Evolutionary conservation across 176 grass and related monocot species (phyloP).

Genomic region (Stipa capillata): DNA sequence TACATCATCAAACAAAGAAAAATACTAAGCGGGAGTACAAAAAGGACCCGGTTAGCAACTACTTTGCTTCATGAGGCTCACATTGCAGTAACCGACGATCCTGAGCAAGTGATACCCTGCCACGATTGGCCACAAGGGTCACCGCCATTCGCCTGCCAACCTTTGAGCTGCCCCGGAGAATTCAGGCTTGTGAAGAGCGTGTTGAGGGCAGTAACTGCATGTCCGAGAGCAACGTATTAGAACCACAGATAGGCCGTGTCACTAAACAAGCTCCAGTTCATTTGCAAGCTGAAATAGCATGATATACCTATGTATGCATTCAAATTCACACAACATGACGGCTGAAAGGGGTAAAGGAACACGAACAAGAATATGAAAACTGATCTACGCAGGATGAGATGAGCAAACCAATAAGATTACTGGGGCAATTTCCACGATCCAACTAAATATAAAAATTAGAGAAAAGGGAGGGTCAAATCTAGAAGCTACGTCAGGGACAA

Average conservation of each 20-base stretch:
- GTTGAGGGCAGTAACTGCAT: slow-evolving; percentile 79
- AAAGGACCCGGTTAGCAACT: neutral
- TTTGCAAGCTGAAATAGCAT: neutral
- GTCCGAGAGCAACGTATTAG: neutral
- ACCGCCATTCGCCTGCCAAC: slow-evolving; percentile 69
- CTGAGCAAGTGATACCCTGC: slow-evolving; percentile 72
- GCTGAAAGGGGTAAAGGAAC: neutral
- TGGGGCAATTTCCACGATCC: neutral
- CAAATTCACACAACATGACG: neutral
- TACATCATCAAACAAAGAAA: slow-evolving; percentile 33
- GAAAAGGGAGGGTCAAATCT: neutral
- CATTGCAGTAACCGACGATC: slow-evolving; percentile 76
- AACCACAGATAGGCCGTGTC: neutral
- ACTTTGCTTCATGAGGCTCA: slow-evolving; percentile 25
- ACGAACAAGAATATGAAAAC: neutral
- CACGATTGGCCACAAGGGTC: slow-evolving; percentile 87
- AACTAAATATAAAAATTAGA: neutral
- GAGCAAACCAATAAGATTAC: neutral
- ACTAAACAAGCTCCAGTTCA: neutral
- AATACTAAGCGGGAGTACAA: slow-evolving; percentile 11
- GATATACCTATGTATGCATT: neutral
- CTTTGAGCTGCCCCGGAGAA: slow-evolving; percentile 62
- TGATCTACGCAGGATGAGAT: neutral
- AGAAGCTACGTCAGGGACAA: slow-evolving; percentile 5
- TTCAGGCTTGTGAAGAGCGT: slow-evolving; percentile 73